phyloP scores from a whole-genome alignment of 2,329 filamentous ascomycete species.

The Nigrospora osmanthi region DNA sequence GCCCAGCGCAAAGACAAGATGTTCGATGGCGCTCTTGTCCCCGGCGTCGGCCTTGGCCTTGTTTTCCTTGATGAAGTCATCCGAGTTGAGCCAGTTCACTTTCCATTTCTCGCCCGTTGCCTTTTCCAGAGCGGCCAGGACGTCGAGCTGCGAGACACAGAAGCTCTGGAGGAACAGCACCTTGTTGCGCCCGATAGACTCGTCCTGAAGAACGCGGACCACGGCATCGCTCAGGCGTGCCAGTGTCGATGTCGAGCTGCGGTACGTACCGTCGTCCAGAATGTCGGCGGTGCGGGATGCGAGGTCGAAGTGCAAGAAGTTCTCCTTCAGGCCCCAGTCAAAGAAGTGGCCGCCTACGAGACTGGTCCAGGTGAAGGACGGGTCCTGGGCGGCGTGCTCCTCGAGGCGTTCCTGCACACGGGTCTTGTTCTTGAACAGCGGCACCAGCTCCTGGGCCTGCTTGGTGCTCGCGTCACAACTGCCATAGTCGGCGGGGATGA shows the following conservation, averaged over 20 bases:
- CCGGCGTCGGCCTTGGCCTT: conserved; percentile 28
- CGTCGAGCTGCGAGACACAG: conserved; percentile 26
- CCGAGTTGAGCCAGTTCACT: conserved; percentile 24
- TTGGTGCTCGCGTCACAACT: conserved; percentile 27
- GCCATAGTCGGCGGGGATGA: conserved; percentile 32
- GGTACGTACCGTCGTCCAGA: conserved; percentile 21
- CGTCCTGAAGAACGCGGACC: conserved; percentile 19
- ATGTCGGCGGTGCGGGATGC: conserved; percentile 20
- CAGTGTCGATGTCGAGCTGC: conserved; percentile 27
- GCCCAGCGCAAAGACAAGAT: conserved; percentile 41
- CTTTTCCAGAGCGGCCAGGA: conserved; percentile 23
- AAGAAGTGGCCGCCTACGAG: conserved; percentile 32
- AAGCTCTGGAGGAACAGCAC: conserved; percentile 32
- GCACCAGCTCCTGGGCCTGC: conserved; percentile 25
- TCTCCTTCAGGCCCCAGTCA: conserved; percentile 28
- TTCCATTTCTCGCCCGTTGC: conserved; percentile 22
- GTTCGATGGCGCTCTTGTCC: conserved; percentile 29
- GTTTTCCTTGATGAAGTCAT: conserved; percentile 28
- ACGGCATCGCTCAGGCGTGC: conserved; percentile 23
- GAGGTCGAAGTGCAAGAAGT: conserved; percentile 27
- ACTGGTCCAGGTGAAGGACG: conserved; percentile 26
- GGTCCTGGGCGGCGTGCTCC: conserved; percentile 12
- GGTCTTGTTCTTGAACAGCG: conserved; percentile 26
- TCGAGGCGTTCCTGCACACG: conserved; percentile 21
- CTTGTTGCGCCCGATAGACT: conserved; percentile 20